These are phyloP conservation scores for Plantago coronopus DNA, from an alignment of 305 asterid species.

Conservation along the genomic window DNA sequence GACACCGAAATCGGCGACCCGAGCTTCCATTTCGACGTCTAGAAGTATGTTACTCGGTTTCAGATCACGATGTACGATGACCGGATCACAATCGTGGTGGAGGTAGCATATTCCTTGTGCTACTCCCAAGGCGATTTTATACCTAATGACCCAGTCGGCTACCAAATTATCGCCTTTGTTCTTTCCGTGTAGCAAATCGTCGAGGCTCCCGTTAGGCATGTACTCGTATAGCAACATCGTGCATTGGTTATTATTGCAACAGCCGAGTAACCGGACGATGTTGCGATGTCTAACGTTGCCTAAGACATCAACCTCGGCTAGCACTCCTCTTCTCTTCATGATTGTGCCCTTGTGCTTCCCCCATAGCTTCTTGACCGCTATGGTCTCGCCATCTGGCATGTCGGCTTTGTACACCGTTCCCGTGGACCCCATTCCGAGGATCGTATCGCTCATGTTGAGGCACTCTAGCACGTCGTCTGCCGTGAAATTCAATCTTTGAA, in stretches of 20 bases:
- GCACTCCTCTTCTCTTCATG: conserved; percentile 50
- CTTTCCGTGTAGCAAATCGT: conserved; percentile 72
- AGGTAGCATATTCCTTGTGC: conserved; percentile 95
- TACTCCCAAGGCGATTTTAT: conserved; percentile 73
- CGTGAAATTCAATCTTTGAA: conserved; percentile 70
- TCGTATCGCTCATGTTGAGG: conserved; percentile 43
- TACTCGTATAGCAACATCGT: conserved; percentile 84
- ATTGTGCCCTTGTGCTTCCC: conserved; percentile 56
- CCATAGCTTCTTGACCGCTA: conserved; percentile 83
- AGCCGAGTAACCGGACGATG: conserved; percentile 71
- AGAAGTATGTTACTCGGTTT: conserved; percentile 85
- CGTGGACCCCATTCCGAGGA: conserved; percentile 75
- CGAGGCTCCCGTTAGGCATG: conserved; percentile 92
- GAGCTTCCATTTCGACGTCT: conserved; percentile 71
- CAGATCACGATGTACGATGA: conserved; percentile 79
- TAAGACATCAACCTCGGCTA: conserved; percentile 83
- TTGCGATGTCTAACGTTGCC: conserved; percentile 82
- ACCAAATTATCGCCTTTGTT: conserved; percentile 49
- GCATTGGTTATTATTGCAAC: conserved; percentile 56
- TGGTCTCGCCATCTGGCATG: conserved; percentile 86
- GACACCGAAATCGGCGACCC: conserved; percentile 92
- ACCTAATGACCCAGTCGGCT: conserved; percentile 74
- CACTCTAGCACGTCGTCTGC: conserved; percentile 68
- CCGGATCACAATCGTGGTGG: conserved; percentile 91
- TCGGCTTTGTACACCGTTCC: conserved; percentile 88